Conservation (phyloP, 345 rosid genomes). For the Heritiera fomes region DNA sequence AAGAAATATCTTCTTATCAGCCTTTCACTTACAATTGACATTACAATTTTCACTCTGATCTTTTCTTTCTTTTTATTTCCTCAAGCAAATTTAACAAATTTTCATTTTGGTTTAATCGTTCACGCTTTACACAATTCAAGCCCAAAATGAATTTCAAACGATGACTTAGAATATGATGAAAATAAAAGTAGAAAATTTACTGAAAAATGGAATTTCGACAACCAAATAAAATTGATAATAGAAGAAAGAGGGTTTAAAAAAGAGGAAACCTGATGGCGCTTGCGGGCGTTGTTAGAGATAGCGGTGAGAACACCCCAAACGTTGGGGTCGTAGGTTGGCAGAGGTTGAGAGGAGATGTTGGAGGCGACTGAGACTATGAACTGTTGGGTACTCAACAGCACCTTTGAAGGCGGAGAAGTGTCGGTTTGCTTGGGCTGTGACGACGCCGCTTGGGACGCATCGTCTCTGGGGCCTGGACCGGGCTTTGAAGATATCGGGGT, state of each 20-base stretch:
- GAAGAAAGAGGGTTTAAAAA: slow-evolving; percentile 11
- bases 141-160: background rate
- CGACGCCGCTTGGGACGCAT: slow-evolving; percentile 32
- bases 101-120: background rate
- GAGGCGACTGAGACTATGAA: slow-evolving; percentile 61
- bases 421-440: slow-evolving; percentile 35
- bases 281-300: slow-evolving; percentile 72
- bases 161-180: background rate
- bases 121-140: background rate
- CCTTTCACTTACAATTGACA: slow-evolving; percentile 1
- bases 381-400: slow-evolving; percentile 44
- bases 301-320: slow-evolving; percentile 98
- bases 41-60: background rate
- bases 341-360: slow-evolving; percentile 67
- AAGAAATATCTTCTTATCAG: slow-evolving; percentile 19
- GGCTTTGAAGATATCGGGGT: slow-evolving; percentile 29
- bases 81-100: background rate
- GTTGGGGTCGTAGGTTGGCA: slow-evolving; percentile 55
- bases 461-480: slow-evolving; percentile 24
- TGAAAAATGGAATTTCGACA: background rate
- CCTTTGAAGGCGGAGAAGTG: slow-evolving; percentile 32
- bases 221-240: background rate
- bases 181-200: background rate
- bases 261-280: slow-evolving; percentile 61
- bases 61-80: background rate